Evolutionary conservation across 208 protist genomes (phyloP).

Genomic region (Lotmaria passim): DNA sequence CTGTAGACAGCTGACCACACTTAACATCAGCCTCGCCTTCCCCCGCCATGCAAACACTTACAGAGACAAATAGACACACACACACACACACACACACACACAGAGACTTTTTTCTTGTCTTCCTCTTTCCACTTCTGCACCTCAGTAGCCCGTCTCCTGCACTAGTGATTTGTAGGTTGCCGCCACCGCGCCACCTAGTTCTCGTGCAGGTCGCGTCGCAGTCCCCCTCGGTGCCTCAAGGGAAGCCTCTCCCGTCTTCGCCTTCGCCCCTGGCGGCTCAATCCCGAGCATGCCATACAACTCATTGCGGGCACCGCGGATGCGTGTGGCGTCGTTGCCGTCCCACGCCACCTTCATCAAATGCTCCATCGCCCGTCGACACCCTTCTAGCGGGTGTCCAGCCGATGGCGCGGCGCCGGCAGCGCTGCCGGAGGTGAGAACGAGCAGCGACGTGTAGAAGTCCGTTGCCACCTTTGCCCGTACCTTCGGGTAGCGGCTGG

Average conservation of each 20-base stretch:
- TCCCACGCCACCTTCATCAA: conserved; percentile 83
- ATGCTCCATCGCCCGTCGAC: conserved; percentile 56
- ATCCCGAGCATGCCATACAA: conserved; percentile 81
- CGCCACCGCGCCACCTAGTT: conserved; percentile 48
- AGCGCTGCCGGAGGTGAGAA: conserved; percentile 47
- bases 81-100: conserved; percentile 4
- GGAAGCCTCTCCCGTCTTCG: neutral
- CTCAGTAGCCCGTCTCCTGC: conserved; percentile 83
- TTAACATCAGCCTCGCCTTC: no score
- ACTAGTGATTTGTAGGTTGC: conserved; percentile 81
- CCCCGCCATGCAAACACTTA: neutral
- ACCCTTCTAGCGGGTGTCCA: conserved; percentile 33
- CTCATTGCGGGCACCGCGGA: conserved; percentile 73
- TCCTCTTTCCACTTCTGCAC: neutral
- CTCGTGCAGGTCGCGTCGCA: conserved; percentile 5
- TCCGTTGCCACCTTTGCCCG: conserved; percentile 80
- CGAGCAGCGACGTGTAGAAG: conserved; percentile 88
- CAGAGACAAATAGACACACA: neutral
- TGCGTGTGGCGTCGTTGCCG: conserved; percentile 53
- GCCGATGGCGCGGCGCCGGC: neutral
- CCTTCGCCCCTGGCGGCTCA: conserved; percentile 30
- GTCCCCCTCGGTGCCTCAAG: conserved; percentile 26
- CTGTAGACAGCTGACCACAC: no score
- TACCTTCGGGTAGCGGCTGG: conserved; percentile 92
- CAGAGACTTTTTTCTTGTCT: neutral